Percentiles rank a stretch among this genome's conserved stretches.
phyloP scores from a whole-genome alignment of 345 rosid species.

The Gossypium anomalum region DNA sequence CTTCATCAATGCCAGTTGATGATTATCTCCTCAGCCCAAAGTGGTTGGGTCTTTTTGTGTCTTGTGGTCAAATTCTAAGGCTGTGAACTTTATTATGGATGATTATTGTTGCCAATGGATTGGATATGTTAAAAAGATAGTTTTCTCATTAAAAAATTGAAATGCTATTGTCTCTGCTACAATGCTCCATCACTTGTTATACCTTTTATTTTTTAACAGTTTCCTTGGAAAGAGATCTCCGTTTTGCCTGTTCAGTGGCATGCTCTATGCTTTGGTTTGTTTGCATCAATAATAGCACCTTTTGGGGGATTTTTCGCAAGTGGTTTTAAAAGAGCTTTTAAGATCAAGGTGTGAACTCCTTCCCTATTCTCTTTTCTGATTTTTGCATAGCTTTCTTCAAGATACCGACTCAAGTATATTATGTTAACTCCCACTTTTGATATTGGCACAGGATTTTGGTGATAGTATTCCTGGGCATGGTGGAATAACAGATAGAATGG shows the following conservation, averaged over 20 bases:
- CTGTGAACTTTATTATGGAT: not conserved
- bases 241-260: slow-evolving; percentile 94
- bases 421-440: not conserved
- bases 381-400: not conserved
- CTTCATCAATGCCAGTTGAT: not conserved
- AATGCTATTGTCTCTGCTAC: not conserved
- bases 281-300: slow-evolving; percentile 98
- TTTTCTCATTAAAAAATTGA: not conserved
- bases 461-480: slow-evolving; percentile 99
- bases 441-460: slow-evolving; percentile 75
- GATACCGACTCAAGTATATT: not conserved
- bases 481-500: slow-evolving; percentile 96
- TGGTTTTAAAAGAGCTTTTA: slow-evolving; percentile 96
- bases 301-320: slow-evolving; percentile 98
- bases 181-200: not conserved
- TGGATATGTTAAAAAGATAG: not conserved
- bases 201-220: slow-evolving; percentile 36
- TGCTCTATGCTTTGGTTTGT: slow-evolving; percentile 85
- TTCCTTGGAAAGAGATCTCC: slow-evolving; percentile 83
- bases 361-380: slow-evolving; percentile 8
- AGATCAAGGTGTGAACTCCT: slow-evolving; percentile 59
- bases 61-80: not conserved
- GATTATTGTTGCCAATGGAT: not conserved
- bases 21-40: not conserved
- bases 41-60: not conserved